Conservation (phyloP, 805 yeast species). For the Spencermartinsiella europaea region DNA sequence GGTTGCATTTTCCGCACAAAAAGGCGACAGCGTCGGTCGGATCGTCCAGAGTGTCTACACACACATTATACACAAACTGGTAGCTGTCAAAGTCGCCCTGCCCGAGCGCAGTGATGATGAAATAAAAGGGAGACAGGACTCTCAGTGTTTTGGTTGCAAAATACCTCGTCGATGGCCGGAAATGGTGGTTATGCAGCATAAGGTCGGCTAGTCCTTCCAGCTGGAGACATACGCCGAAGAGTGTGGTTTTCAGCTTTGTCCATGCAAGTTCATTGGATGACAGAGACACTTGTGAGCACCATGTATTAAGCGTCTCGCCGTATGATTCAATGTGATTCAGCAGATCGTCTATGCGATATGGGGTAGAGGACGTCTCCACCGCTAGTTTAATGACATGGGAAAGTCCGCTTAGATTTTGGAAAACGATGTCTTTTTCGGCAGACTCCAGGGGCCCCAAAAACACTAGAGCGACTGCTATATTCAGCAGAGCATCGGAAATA, state of each 20-base stretch:
- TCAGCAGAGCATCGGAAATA: background rate
- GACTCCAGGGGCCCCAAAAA: constrained; percentile 1
- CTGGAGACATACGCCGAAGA: constrained; percentile 24
- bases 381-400: constrained; percentile 13
- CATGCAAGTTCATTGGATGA: constrained; percentile 3
- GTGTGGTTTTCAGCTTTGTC: constrained; percentile 18
- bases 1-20: constrained; percentile 30
- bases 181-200: constrained; percentile 11
- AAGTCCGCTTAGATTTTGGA: constrained; percentile 13
- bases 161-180: constrained; percentile 5
- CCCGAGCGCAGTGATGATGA: constrained; percentile 26
- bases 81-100: constrained; percentile 37
- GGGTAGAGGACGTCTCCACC: background rate
- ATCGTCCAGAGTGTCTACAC: constrained; percentile 39
- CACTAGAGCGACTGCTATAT: background rate
- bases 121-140: constrained; percentile 22
- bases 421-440: background rate
- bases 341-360: background rate
- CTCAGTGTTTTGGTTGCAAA: constrained; percentile 20
- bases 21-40: constrained; percentile 19
- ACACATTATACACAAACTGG: constrained; percentile 51
- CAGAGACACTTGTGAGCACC: background rate
- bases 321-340: constrained; percentile 3
- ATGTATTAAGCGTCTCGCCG: background rate
- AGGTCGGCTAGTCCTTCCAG: constrained; percentile 24